Conservation (phyloP, 805 yeast genomes). For the Kuraishia ogatae region DNA sequence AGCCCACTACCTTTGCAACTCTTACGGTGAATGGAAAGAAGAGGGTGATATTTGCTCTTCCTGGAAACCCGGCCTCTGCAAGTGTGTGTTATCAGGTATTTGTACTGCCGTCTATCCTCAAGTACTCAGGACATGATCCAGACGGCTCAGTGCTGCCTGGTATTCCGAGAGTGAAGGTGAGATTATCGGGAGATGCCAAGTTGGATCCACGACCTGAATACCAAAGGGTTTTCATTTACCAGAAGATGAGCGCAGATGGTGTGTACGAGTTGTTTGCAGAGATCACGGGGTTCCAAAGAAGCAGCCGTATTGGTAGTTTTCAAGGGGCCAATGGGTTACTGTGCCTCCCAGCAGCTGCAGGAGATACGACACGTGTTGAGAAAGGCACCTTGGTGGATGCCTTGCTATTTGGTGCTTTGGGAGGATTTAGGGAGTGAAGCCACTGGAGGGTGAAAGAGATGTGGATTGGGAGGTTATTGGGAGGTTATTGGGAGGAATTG, state of each 20-base stretch:
- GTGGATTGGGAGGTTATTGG: too few species aligned
- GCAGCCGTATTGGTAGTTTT: slow-evolving; percentile 39
- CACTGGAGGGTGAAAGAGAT: too few species aligned
- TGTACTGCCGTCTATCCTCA: slow-evolving; percentile 34
- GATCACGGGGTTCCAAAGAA: slow-evolving; percentile 43
- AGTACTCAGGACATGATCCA: slow-evolving; percentile 23
- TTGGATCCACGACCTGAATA: slow-evolving; percentile 46
- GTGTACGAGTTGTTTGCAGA: slow-evolving; percentile 24
- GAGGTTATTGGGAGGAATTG: too few species aligned
- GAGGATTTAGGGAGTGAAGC: background rate
- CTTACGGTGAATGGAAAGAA: slow-evolving; percentile 23
- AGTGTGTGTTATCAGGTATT: slow-evolving; percentile 37
- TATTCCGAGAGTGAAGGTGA: slow-evolving; percentile 26
- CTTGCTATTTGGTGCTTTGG: slow-evolving; percentile 14
- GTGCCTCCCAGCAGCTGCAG: slow-evolving; percentile 27
- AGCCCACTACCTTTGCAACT: slow-evolving; percentile 50
- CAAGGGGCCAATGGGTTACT: slow-evolving; percentile 37
- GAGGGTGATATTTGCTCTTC: slow-evolving; percentile 37
- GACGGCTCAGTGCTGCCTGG: slow-evolving; percentile 12
- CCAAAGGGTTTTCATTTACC: slow-evolving; percentile 32
- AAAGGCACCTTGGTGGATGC: slow-evolving; percentile 18
- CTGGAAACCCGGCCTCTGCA: slow-evolving; percentile 52
- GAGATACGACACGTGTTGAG: slow-evolving; percentile 2
- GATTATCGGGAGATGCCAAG: slow-evolving; percentile 19
- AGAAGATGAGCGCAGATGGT: slow-evolving; percentile 7